Evolutionary conservation across 768 basidiomycete genomes (phyloP).

Genomic region (Hebeloma cylindrosporum): DNA sequence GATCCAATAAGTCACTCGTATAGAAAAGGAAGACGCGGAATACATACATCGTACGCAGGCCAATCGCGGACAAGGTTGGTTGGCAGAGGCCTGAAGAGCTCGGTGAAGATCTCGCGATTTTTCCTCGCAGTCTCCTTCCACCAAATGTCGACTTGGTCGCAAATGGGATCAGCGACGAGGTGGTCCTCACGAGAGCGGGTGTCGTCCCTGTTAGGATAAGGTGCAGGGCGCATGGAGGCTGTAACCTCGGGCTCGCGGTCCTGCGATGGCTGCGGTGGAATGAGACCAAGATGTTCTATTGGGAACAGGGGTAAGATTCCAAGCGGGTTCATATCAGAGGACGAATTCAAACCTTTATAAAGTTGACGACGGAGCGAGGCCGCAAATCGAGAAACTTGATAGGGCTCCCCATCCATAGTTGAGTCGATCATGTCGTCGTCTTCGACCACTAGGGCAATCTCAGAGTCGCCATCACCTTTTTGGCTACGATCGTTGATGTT

Average conservation of each 20-base stretch:
- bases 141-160: conserved; percentile 54
- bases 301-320: neutral
- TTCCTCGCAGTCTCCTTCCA: conserved; percentile 71
- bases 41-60: conserved; percentile 72
- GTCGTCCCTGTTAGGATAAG: conserved; percentile 68
- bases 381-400: conserved; percentile 77
- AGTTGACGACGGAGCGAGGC: conserved; percentile 79
- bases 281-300: conserved; percentile 84
- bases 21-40: conserved; percentile 3
- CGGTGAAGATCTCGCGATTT: conserved; percentile 85
- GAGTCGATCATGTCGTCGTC: conserved; percentile 77
- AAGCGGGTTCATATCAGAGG: neutral
- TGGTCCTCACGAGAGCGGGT: conserved; percentile 55
- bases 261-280: conserved; percentile 63
- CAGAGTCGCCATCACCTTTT: conserved; percentile 92
- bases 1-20: neutral
- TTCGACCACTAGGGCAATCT: conserved; percentile 91
- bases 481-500: conserved; percentile 90
- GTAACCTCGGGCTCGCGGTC: conserved; percentile 35
- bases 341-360: conserved; percentile 60
- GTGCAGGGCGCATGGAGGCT: conserved; percentile 81
- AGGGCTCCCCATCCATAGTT: conserved; percentile 76
- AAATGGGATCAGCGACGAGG: conserved; percentile 76
- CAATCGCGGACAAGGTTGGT: conserved; percentile 79
- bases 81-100: conserved; percentile 85